phyloP scores from a whole-genome alignment of 2,329 filamentous ascomycete genomes.

The Hypocreales sp. region DNA sequence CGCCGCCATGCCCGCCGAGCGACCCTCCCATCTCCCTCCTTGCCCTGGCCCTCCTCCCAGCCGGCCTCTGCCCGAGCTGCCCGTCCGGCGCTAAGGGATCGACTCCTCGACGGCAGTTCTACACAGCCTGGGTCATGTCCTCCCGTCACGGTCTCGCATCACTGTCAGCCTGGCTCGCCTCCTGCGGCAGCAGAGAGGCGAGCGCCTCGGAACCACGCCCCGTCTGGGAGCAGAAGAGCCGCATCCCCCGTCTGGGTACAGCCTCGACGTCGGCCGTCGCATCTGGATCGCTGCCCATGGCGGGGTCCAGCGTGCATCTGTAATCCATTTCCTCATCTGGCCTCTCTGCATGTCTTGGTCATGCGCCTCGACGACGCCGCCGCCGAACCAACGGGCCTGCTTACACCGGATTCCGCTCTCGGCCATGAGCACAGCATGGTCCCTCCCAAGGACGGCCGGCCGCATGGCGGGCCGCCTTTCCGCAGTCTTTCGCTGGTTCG shows the following conservation, averaged over 20 bases:
- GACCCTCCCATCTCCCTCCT: slow-evolving; percentile 50
- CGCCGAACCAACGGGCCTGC: slow-evolving; percentile 5
- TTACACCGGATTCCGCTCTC: slow-evolving; percentile 2
- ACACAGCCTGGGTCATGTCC: no score
- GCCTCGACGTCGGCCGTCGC: no score
- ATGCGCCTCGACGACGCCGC: slow-evolving; percentile 5
- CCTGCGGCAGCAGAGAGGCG: no score
- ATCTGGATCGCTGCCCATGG: slow-evolving; percentile 2
- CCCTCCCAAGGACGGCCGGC: slow-evolving; percentile 1
- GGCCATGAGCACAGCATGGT: background rate
- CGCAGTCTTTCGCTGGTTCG: slow-evolving; percentile 9
- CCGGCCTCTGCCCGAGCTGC: slow-evolving; percentile 48
- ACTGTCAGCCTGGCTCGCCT: no score
- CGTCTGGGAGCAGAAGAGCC: no score
- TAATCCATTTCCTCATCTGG: slow-evolving; percentile 2
- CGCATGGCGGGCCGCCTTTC: slow-evolving; percentile 6
- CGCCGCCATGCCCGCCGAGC: slow-evolving; percentile 36
- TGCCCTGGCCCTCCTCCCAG: slow-evolving; percentile 51
- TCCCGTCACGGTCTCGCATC: no score
- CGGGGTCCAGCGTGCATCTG: slow-evolving; percentile 6
- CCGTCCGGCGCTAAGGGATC: slow-evolving; percentile 38
- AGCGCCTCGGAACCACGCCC: no score
- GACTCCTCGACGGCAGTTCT: no score
- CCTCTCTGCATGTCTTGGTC: slow-evolving; percentile 4
- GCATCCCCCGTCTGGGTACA: no score